phyloP scores from a whole-genome alignment of 2,329 filamentous ascomycete genomes.

The Colletotrichum simmondsii region DNA sequence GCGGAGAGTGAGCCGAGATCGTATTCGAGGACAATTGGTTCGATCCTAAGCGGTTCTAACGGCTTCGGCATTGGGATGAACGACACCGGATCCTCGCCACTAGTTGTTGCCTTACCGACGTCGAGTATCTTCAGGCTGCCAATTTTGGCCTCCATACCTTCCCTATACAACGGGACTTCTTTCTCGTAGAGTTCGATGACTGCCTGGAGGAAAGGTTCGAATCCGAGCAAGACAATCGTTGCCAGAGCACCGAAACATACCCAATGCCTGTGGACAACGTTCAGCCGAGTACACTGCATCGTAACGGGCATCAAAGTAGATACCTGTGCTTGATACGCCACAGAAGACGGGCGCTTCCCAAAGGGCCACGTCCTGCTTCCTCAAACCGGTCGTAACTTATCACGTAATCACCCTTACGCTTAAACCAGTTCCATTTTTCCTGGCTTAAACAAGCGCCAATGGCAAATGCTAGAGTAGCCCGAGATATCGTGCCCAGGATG shows the following conservation, averaged over 20 bases:
- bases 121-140: background rate
- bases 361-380: conserved; percentile 4
- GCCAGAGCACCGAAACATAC: background rate
- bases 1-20: background rate
- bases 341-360: background rate
- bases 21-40: too few relatives aligned
- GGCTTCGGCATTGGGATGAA: too few relatives aligned
- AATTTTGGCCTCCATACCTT: too few relatives aligned
- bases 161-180: too few relatives aligned
- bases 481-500: background rate
- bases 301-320: too few relatives aligned
- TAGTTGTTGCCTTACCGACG: background rate
- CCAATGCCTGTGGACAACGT: background rate
- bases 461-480: background rate
- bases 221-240: background rate
- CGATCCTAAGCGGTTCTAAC: too few relatives aligned
- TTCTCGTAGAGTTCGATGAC: background rate
- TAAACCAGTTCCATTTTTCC: conserved; percentile 16
- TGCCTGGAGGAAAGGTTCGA: background rate
- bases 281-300: too few relatives aligned
- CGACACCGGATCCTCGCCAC: too few relatives aligned
- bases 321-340: conserved; percentile 1
- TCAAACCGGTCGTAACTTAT: conserved; percentile 4
- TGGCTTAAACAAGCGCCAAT: conserved; percentile 5
- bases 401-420: background rate